These are phyloP conservation scores for Fraxinus ornus DNA, from an alignment of 305 asterid species.

Conservation along the genomic window DNA sequence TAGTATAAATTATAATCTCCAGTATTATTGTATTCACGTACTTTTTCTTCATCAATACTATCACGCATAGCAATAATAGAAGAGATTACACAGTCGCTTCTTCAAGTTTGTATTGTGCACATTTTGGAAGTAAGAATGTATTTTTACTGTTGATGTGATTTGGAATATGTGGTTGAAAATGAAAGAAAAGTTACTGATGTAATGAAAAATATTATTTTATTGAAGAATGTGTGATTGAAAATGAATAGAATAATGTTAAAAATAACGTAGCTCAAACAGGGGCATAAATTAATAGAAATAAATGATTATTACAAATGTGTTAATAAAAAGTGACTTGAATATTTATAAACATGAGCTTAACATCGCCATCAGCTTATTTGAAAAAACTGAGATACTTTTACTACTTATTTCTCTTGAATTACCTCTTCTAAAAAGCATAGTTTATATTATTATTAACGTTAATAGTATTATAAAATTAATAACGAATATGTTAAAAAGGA, in stretches of 20 bases:
- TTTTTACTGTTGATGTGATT: no score
- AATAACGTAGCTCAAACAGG: no score
- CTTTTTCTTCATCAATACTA: not conserved
- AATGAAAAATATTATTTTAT: no score
- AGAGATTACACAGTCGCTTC: not conserved
- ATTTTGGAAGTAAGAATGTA: no score
- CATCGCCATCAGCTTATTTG: not conserved
- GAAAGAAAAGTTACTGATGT: no score
- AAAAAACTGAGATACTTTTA: not conserved
- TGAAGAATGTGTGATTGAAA: no score
- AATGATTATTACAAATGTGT: not conserved
- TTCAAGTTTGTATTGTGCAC: not conserved
- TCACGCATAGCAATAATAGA: not conserved
- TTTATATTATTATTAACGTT: not conserved
- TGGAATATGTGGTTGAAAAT: no score
- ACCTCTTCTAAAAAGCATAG: not conserved
- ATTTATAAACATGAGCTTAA: not conserved
- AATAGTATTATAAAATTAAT: not conserved
- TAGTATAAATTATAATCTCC: not conserved
- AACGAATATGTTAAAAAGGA: not conserved
- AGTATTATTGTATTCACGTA: not conserved
- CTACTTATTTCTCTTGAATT: not conserved
- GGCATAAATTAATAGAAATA: no score
- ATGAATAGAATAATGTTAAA: no score
- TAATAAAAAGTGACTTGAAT: not conserved